A percentile compares a stretch with the other conserved stretches of the same genome.
phyloP scores from a whole-genome alignment of 1,139 yeast species.

The Zhuliangozyma blackwelliae region DNA sequence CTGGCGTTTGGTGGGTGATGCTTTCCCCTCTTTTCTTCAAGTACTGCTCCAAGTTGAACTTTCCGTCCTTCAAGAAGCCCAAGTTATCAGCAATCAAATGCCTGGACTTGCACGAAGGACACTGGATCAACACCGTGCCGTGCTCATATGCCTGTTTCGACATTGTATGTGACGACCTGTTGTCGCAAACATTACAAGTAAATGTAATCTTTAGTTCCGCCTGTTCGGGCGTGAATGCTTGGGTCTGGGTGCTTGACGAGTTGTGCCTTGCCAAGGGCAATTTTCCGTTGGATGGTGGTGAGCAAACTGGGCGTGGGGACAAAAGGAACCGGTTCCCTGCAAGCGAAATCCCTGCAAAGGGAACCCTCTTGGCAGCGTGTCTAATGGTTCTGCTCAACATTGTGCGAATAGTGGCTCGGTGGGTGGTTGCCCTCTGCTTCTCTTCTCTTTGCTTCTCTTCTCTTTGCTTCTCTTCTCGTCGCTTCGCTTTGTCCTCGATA shows the following conservation, averaged over 20 bases:
- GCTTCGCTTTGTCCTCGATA: too few species aligned
- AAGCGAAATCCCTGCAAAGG: too few species aligned
- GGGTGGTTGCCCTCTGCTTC: too few species aligned
- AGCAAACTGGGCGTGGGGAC: too few species aligned
- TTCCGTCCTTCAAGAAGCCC: slow-evolving; percentile 72
- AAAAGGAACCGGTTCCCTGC: too few species aligned
- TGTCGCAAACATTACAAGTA: slow-evolving; percentile 85
- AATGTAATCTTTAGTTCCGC: slow-evolving; percentile 69
- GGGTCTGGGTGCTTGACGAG: background rate
- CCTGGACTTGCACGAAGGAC: slow-evolving; percentile 86
- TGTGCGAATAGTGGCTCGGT: too few species aligned
- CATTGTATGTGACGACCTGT: slow-evolving; percentile 80
- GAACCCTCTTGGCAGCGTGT: too few species aligned
- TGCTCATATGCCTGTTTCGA: slow-evolving; percentile 86
- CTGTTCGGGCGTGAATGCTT: slow-evolving; percentile 31
- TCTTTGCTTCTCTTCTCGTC: too few species aligned
- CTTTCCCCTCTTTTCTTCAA: slow-evolving; percentile 71
- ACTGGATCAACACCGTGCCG: slow-evolving; percentile 86
- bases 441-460: too few species aligned
- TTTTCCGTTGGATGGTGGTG: too few species aligned
- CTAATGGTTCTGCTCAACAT: too few species aligned
- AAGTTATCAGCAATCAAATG: slow-evolving; percentile 93
- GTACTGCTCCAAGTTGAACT: slow-evolving; percentile 77
- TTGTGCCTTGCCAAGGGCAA: background rate
- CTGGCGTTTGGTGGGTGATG: slow-evolving; percentile 57